Evolutionary conservation across 2,329 filamentous ascomycete species (phyloP).

Genomic region (Trichoderma asperellum): DNA sequence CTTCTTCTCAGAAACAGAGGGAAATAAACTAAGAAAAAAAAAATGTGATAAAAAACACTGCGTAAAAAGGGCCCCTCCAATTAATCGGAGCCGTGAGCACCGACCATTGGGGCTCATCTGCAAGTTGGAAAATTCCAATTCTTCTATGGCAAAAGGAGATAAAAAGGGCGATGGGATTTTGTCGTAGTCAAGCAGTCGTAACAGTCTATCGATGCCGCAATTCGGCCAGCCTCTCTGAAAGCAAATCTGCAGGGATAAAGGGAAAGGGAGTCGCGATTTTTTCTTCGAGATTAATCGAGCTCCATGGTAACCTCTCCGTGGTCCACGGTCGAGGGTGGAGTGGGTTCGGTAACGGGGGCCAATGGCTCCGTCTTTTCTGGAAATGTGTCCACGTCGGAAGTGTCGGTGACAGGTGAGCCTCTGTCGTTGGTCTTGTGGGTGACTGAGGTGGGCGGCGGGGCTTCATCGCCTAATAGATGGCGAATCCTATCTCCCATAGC

Average conservation of each 20-base stretch:
- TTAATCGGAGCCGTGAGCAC: not conserved
- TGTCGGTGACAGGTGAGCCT: constrained; percentile 37
- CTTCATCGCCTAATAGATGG: constrained; percentile 44
- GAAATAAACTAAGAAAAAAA: not conserved
- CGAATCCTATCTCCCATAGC: constrained; percentile 50
- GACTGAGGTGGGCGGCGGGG: constrained; percentile 30
- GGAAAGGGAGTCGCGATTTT: not conserved
- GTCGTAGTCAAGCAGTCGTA: constrained; percentile 22
- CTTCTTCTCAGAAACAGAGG: constrained; percentile 12
- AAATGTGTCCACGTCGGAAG: constrained; percentile 28
- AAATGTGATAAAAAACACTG: not conserved
- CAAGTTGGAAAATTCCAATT: not conserved
- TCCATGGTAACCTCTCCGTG: constrained; percentile 47
- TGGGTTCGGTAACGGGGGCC: constrained; percentile 44
- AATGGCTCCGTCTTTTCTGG: constrained; percentile 40
- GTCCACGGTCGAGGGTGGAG: constrained; percentile 47
- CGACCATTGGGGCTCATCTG: constrained; percentile 2
- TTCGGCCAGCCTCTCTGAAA: constrained; percentile 1
- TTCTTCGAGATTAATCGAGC: constrained; percentile 39
- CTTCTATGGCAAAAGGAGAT: constrained; percentile 22
- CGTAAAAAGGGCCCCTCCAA: not conserved
- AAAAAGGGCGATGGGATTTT: not conserved
- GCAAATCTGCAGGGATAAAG: not conserved
- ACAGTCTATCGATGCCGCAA: constrained; percentile 26
- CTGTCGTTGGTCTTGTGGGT: constrained; percentile 33